Evolutionary conservation across 2,329 filamentous ascomycete species (phyloP), one percentile per base, ranked within the genome.

Genomic region (Cladosporium sp.): DNA sequence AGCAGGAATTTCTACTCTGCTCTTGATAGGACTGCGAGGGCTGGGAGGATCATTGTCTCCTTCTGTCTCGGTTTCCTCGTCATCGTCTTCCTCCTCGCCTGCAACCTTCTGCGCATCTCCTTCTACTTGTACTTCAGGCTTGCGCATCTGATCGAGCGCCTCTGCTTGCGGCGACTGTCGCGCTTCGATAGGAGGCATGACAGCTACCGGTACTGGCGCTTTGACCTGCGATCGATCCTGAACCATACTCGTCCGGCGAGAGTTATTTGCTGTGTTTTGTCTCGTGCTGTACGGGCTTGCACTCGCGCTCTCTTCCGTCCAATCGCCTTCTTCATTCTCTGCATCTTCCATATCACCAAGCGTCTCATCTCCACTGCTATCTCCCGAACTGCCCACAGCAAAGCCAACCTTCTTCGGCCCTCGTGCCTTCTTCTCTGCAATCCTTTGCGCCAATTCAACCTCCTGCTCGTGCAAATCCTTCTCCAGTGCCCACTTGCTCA

Each of bases 241-340:
- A 22, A 59, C 55, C 28, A 68, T 56, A 47, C 70, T 72, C 9
- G 67, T 58, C 55, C 69, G 66, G 38, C 70, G 57, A n/a, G 69
- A 70, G 49, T 73, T 73, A 56, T 72, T 71, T 17, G 69, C 69
- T 25, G 71, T 73, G 54, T 72, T 72, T 60, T 70, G 66, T 51
- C 70, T 63, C 36, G 71, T 73, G 61, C 70, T 72, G 60, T 67
- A 69, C 12, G 71, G 71, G 60, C 69, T 72, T 19, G 69, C 70
- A 51, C 70, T 72, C 8, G 67, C 66, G 47, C 70, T 72, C 55
- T 73, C 68, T 49, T 73, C 71, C 8, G 70, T 72, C 71, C 71
- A 73, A 30, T 72, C 71, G 7, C 42, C 54, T 49, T 72, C 70
- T 47, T 73, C 71, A 61, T 66, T 45, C 12, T 64, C 68, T 56